Base-by-base conservation (phyloP, 768 basidiomycete genomes). In the Flagelloscypha sp. region DNA sequence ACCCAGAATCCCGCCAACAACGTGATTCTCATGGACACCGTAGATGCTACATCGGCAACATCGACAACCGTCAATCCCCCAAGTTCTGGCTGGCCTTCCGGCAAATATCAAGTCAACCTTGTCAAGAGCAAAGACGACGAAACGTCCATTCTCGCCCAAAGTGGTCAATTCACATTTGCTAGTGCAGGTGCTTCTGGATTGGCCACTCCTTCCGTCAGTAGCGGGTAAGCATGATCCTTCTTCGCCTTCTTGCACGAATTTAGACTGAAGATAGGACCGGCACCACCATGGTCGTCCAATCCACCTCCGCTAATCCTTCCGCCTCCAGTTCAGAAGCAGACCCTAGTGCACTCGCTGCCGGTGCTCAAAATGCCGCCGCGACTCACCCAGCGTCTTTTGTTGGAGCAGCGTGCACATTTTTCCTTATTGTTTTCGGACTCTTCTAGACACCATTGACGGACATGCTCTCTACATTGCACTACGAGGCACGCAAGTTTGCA, bases 61-160 rank as follows among this genome's bases (percentile, higher is more conserved):
- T 64, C 27, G n/a, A n/a, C n/a, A n/a, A 50, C 44, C 16, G 60
- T 80, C 36, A 66, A 60, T 51, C 62, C 79, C 15, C 78, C 81
- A 4, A 71, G 66, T 34, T 66, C 63, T 20, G 80, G 80, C 11
- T 88, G 81, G 77, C 75, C 77, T 9, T 30, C 54, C n/a, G 62
- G 56, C 23, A 27, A 20, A 33, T 92, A 72, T 72, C 79, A 72
- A 38, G 67, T 93, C 57, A 86, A 90, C 62, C 55, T 92, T 18
- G 74, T 79, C 41, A 48, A 63, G 45, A 65, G 72, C 44, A 42
- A 64, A 3, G 37, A 67, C 13, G 34, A 74, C 36, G 58, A 71
- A 16, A 49, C 55, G 53, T 57, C 58, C 33, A 76, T 90, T 45
- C 67, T 75, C 35, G 84, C 86, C 24, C 85, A 92, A 58, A 87